Base-by-base conservation (phyloP, 306 rosid species). In the Glycine tomentella region DNA sequence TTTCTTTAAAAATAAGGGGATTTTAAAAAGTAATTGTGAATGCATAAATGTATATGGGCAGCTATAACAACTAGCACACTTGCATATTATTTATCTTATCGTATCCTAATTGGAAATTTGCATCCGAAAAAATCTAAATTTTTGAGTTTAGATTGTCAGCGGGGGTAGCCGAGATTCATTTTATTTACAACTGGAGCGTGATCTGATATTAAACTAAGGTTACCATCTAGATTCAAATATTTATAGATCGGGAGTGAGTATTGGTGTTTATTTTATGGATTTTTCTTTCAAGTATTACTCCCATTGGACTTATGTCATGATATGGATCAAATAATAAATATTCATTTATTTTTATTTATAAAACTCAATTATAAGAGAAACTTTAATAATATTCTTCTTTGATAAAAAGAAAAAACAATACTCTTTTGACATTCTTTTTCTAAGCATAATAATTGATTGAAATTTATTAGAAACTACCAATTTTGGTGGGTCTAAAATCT, bases 101-200 rank as follows among this genome's bases (percentile, higher is more conserved):
- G 31, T 25, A 25, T 25, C 31, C 31, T 25, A 25, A 25, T 25
- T 25, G 31, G 0, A 33, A 76, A 34, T 33, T 69, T 78, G 73
- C 33, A 59, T 71, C 3, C 65, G 6, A 20, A 72, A 34, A 80
- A 14, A 1, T 71, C 66, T 63, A 80, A 80, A 17, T 0, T 20
- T 72, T 50, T 62, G 55, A 80, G 66, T 62, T 62, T 80, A 80
- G 68, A 20, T 53, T 67, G 75, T 1, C 57, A 14, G 58, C 2
- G 9, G n/a, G n/a, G 6, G 31, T 63, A 76, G 17, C 61, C 48
- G 34, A n/a, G 8, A 15, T 67, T 15, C 52, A 67, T 42, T 42
- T n/a, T 67, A 67, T 44, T 67, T 16, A 16, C 53, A n/a, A 1
- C 51, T 40, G 49, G 20, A 36, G 38, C 20, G 5, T 64, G 7